phyloP scores from a whole-genome alignment of 2,329 filamentous ascomycete species.

The Ceratocystis eucalypticola region DNA sequence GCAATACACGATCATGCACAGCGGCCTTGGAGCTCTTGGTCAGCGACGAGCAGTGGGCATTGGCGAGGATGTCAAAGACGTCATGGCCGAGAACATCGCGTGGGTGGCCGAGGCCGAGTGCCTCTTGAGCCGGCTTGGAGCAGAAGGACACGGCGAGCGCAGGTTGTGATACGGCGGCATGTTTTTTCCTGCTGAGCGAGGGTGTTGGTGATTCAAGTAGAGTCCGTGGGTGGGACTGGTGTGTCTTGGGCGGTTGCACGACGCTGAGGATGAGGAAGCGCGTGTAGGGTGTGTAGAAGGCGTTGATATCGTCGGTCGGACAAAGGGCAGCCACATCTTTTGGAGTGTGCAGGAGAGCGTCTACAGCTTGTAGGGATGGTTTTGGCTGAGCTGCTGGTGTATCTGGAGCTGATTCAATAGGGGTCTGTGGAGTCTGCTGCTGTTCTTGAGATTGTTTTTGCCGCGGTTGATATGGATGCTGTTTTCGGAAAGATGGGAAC shows the following conservation, averaged over 20 bases:
- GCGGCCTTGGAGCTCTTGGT: neutral
- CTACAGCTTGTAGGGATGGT: neutral
- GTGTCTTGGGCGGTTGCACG: constrained; percentile 21
- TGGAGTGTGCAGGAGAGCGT: constrained; percentile 28
- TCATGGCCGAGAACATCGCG: constrained; percentile 25
- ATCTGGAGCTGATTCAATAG: constrained; percentile 22
- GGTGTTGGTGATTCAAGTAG: neutral
- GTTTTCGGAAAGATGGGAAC: constrained; percentile 3
- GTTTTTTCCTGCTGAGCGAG: constrained; percentile 22
- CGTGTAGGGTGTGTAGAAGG: constrained; percentile 23
- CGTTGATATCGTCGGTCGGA: constrained; percentile 11
- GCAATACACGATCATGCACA: constrained; percentile 3
- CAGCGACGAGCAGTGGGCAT: constrained; percentile 2
- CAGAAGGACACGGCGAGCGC: constrained; percentile 34
- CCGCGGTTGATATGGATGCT: neutral
- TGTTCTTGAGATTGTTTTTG: neutral
- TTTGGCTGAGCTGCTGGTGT: constrained; percentile 21
- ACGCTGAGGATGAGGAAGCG: constrained; percentile 26
- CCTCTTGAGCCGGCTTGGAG: constrained; percentile 34
- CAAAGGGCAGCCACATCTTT: constrained; percentile 22
- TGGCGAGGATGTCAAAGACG: constrained; percentile 9
- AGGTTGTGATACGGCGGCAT: constrained; percentile 17
- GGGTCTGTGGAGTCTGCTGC: neutral
- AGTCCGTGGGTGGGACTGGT: constrained; percentile 12
- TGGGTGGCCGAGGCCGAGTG: constrained; percentile 32